Conservation (phyloP, 768 basidiomycete genomes). For the Dentipellis sp. region DNA sequence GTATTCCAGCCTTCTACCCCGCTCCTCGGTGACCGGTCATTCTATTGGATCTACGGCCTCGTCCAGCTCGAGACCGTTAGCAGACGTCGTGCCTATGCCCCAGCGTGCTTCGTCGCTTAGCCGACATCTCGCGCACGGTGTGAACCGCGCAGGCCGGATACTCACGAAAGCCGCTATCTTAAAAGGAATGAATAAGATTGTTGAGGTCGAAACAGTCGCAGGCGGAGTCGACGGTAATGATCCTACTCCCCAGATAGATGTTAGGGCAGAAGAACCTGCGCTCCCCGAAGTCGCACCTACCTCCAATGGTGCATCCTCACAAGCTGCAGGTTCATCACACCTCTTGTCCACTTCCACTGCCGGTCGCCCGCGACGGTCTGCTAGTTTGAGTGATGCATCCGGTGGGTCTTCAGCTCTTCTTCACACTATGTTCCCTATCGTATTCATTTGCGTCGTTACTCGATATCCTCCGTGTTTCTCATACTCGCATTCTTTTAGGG, state of each 20-base stretch:
- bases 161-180: conserved; percentile 13
- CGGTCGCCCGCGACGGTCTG: conserved; percentile 63
- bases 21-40: conserved; percentile 2
- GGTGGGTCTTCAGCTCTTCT: conserved; percentile 19
- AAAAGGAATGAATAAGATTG: conserved; percentile 38
- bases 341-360: conserved; percentile 28
- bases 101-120: conserved; percentile 5
- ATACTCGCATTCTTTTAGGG: background rate
- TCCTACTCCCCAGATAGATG: conserved; percentile 30
- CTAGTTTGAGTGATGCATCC: conserved; percentile 63
- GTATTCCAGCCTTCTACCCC: conserved; percentile 1
- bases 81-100: conserved; percentile 13
- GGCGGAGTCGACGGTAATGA: conserved; percentile 26
- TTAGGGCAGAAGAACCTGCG: conserved; percentile 21
- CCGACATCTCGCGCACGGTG: conserved; percentile 9
- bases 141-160: conserved; percentile 14
- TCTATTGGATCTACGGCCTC: conserved; percentile 1
- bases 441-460: background rate
- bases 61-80: conserved; percentile 8
- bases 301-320: background rate
- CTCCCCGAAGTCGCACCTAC: background rate
- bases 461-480: conserved; percentile 5
- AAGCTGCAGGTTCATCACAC: too few species aligned
- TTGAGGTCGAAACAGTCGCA: conserved; percentile 34
- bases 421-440: background rate